Evolutionary conservation across 2,329 filamentous ascomycete species (phyloP).

Genomic region (Cladophialophora chaetospira): DNA sequence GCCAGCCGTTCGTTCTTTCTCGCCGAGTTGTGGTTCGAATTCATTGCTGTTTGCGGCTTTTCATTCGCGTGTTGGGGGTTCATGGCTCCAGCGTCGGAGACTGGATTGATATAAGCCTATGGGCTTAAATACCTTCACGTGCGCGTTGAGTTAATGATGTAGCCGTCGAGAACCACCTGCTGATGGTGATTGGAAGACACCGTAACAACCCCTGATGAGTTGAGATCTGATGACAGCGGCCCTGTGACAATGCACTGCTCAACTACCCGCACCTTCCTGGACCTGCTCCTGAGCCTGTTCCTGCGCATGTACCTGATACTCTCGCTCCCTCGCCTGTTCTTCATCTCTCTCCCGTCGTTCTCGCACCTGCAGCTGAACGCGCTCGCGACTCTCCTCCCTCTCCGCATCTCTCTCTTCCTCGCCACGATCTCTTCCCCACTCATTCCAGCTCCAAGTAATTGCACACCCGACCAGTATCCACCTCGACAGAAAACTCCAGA

Average conservation of each 20-base stretch:
- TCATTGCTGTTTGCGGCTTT: no score
- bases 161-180: no score
- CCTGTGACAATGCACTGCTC: neutral
- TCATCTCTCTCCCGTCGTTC: neutral
- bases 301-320: neutral
- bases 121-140: no score
- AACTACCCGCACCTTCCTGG: neutral
- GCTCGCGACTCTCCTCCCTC: neutral
- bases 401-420: neutral
- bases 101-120: no score
- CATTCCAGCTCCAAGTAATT: slow-evolving; percentile 26
- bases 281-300: neutral
- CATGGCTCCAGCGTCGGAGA: no score
- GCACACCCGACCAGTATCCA: slow-evolving; percentile 27
- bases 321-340: neutral
- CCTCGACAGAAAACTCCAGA: slow-evolving; percentile 23
- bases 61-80: no score
- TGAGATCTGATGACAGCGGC: no score
- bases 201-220: no score
- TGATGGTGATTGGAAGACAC: no score
- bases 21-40: no score
- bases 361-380: neutral
- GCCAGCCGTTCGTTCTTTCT: no score
- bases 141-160: no score
- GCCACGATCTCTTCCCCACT: slow-evolving; percentile 18